These are phyloP conservation scores for Triangularia setosa DNA, from an alignment of 2,329 filamentous ascomycete genomes.

Conservation along the genomic window DNA sequence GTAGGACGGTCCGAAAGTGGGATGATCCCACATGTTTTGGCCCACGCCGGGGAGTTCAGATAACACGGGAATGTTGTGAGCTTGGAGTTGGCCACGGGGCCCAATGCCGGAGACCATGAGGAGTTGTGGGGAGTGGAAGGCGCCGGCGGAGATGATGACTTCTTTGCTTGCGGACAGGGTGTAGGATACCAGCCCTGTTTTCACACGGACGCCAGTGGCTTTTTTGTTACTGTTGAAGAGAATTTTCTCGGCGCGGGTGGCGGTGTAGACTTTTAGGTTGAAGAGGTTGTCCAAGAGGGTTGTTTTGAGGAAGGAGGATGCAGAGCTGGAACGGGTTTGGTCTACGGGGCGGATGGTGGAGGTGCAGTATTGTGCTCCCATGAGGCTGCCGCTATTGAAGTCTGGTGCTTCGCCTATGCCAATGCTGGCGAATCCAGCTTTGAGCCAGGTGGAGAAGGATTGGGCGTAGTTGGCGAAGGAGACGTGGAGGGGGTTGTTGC, in stretches of 20 bases:
- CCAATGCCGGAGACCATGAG: conserved; percentile 38
- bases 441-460: conserved; percentile 24
- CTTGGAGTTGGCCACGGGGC: neutral
- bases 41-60: conserved; percentile 37
- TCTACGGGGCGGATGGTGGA: conserved; percentile 31
- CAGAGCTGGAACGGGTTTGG: conserved; percentile 33
- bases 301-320: conserved; percentile 34
- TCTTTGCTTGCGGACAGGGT: conserved; percentile 33
- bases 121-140: conserved; percentile 40
- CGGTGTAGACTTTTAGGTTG: conserved; percentile 37
- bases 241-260: conserved; percentile 42
- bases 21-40: conserved; percentile 37
- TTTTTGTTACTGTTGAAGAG: conserved; percentile 34
- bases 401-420: conserved; percentile 35
- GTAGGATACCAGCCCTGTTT: conserved; percentile 8
- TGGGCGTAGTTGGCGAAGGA: conserved; percentile 27
- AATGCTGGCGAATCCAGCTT: conserved; percentile 35
- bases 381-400: conserved; percentile 40
- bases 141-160: conserved; percentile 41
- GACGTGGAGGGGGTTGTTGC: conserved; percentile 28
- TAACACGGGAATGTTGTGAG: conserved; percentile 22
- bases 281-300: conserved; percentile 15
- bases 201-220: conserved; percentile 39
- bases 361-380: conserved; percentile 34
- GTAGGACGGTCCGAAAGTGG: conserved; percentile 14